Evolutionary conservation across 257 asterid species (phyloP).

Genomic region (Scutellaria barbata): DNA sequence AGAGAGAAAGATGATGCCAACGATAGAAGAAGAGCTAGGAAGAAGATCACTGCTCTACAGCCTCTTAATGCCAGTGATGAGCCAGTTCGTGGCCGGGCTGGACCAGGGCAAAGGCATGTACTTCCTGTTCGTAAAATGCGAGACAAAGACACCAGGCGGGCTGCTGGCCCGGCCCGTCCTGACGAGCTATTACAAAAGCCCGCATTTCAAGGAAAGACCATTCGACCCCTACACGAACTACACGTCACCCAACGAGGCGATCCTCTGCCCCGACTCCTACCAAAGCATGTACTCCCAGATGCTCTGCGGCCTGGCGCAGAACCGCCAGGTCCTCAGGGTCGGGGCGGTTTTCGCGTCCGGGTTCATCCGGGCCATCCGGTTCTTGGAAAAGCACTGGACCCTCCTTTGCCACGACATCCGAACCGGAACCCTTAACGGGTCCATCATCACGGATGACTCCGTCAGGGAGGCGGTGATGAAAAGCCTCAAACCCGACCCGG

Average conservation of each 20-base stretch:
- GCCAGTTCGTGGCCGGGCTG: constrained; percentile 64
- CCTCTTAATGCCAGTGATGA: constrained; percentile 93
- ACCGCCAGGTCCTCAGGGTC: constrained; percentile 69
- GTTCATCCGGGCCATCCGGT: constrained; percentile 72
- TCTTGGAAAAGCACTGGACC: constrained; percentile 68
- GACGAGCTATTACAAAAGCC: constrained; percentile 87
- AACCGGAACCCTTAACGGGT: constrained; percentile 52
- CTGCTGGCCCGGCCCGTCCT: constrained; percentile 74
- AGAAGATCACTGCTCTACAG: constrained; percentile 79
- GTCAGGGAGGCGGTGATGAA: constrained; percentile 59
- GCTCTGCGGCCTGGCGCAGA: constrained; percentile 68
- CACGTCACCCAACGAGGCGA: constrained; percentile 79
- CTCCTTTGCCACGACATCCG: constrained; percentile 58
- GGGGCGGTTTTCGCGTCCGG: constrained; percentile 93
- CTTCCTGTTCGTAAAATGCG: constrained; percentile 69
- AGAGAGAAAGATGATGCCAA: constrained; percentile 94
- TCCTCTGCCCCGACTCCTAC: constrained; percentile 72
- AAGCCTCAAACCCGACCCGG: constrained; percentile 59
- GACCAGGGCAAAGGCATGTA: constrained; percentile 85
- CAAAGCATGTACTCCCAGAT: constrained; percentile 85
- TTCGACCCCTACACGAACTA: constrained; percentile 87
- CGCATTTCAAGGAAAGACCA: constrained; percentile 68
- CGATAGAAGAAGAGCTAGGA: constrained; percentile 72
- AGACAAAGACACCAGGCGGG: constrained; percentile 75
- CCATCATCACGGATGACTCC: constrained; percentile 49